phyloP scores from a whole-genome alignment of 2,329 filamentous ascomycete species.

The Alternaria triticimaculans region DNA sequence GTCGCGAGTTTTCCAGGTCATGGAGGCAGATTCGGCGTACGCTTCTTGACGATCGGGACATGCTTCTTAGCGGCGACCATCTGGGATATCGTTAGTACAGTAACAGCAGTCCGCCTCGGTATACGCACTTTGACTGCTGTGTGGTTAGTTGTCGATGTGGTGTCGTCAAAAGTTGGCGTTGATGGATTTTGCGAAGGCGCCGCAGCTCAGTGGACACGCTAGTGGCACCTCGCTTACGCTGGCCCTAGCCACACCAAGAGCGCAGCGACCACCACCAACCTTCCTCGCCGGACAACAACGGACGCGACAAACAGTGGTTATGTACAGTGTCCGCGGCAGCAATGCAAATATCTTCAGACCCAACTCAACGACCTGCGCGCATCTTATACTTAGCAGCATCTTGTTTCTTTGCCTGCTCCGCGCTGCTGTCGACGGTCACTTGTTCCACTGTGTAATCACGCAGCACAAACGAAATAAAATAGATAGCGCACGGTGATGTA shows the following conservation, averaged over 20 bases:
- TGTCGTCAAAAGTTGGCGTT: constrained; percentile 18
- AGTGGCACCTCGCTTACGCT: constrained; percentile 4
- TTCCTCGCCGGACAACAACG: neutral
- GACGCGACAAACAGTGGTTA: neutral
- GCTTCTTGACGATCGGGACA: constrained; percentile 99
- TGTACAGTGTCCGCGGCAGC: neutral
- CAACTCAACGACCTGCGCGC: neutral
- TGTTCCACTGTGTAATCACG: neutral
- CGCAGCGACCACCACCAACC: constrained; percentile 10
- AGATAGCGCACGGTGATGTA: constrained; percentile 5
- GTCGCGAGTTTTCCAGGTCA: constrained; percentile 37
- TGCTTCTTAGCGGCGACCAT: constrained; percentile 99
- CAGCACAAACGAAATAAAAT: neutral
- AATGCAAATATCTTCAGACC: neutral
- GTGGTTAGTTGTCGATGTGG: constrained; percentile 38
- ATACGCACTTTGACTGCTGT: constrained; percentile 49
- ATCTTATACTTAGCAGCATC: neutral
- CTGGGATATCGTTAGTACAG: constrained; percentile 55
- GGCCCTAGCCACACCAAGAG: constrained; percentile 17
- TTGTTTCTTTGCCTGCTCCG: neutral
- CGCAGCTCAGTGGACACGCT: constrained; percentile 1
- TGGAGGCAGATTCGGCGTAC: constrained; percentile 66
- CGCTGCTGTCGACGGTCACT: neutral
- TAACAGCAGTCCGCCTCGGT: constrained; percentile 1
- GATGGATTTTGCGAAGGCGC: constrained; percentile 30